Evolutionary conservation across 139 green algal species (phyloP), one percentile per base, ranked within the genome.

Genomic region (Micractinium sp.): DNA sequence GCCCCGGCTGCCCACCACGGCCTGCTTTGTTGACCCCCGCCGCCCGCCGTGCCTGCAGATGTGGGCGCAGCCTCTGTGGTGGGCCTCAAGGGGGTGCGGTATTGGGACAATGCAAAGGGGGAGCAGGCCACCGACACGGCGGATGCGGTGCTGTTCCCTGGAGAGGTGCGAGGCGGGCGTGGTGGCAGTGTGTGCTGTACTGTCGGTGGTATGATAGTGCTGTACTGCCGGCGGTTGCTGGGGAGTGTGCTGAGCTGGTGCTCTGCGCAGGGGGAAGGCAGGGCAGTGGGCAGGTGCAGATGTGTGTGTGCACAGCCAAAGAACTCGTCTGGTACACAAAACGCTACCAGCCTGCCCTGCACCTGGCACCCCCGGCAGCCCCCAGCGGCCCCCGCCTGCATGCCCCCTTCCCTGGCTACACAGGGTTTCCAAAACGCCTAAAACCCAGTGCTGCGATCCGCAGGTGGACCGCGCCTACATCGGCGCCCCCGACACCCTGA

Each of bases 401-500:
- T 9, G 9, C 47, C 5, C 47, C 5, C 47, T 56, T 56, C 47
- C 47, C 47, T 56, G 47, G 47, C 47, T 9, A 56, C 47, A n/a
- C n/a, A n/a, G n/a, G n/a, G n/a, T n/a, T n/a, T 56, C 47, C 47
- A 56, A 56, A 56, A 9, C 38, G 12, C 36, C 76, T 20, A 0
- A 3, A 36, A 36, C 33, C 31, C 33, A 12, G n/a, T 39, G 29
- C 22, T 12, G 22, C 31, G 3, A 33, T 29, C 16, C 27, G 79
- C 82, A 87, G 83, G 91, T 97, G 67, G 96, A 98, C 90, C 91
- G 95, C 36, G 96, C 97, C 71, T 98, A 97, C 87, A 25, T 97
- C 0, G 84, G 78, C 29, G 91, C 93, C 0, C 94, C 95, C 4
- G 85, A 91, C 39, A 66, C 56, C 0, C 80, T 98, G 19, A 91